Base-by-base conservation (phyloP, 2,329 filamentous ascomycete genomes). In the Corynespora cassiicola region DNA sequence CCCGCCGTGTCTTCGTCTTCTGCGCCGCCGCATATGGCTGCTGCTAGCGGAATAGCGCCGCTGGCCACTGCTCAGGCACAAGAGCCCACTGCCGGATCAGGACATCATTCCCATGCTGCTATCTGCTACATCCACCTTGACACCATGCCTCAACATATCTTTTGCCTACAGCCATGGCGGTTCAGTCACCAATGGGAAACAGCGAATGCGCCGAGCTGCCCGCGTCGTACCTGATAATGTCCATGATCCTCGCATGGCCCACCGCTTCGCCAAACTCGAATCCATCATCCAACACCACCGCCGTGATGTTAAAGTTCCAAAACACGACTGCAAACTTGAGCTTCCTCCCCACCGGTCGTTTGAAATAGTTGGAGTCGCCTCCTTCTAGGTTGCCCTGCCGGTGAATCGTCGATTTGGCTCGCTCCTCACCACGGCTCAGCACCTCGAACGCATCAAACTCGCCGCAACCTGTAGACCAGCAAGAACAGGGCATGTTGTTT, bases 381-480 rank as follows among this genome's bases (percentile, higher is more conserved):
- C 80, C 84, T 18, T 80, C 73, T 32, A 78, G 73, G 49, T 81
- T 79, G 21, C 68, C 68, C 69, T 90, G 62, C 20, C 66, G 54
- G 45, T 68, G 87, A 54, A 90, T 75, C 11, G 86, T 88, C 24
- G 82, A 84, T 71, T 87, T 90, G 69, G 81, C 80, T 57, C 81
- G 81, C 27, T 72, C 76, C 62, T 85, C 81, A 18, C 86, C 87
- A 1, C 76, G 64, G 44, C 78, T 75, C 25, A 91, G 79, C 16
- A 88, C 77, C 70, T 91, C 88, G 56, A 86, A 84, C 36, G 90
- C 76, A 58, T 92, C 88, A 46, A 87, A 80, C 70, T 92, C 88
- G 54, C 86, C 87, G 61, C 87, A 90, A 23, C 81, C 82, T 56
- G 61, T 75, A 9, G 67, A 68, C 86, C 86, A 90, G 75, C 88